Conservation (phyloP, 768 basidiomycete genomes). For the Amanita jacksonii region DNA sequence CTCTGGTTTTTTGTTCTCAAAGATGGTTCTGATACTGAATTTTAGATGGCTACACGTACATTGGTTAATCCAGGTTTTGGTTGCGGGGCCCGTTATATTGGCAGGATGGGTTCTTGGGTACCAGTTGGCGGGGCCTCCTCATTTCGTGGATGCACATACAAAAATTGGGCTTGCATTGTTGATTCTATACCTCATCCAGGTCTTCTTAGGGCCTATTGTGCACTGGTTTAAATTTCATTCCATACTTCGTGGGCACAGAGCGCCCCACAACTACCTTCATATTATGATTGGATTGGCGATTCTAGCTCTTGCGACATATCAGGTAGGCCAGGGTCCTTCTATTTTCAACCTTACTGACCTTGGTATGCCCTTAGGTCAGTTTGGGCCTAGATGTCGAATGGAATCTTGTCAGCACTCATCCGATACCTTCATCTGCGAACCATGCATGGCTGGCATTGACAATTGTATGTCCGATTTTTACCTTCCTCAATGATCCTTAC, state of each 20-base stretch:
- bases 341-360: too few relatives aligned
- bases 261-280: slow-evolving; percentile 48
- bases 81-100: slow-evolving; percentile 46
- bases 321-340: slow-evolving; percentile 31
- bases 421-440: slow-evolving; percentile 31
- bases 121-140: slow-evolving; percentile 22
- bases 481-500: too few relatives aligned
- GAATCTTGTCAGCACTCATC: slow-evolving; percentile 25
- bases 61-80: slow-evolving; percentile 36
- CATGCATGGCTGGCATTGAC: slow-evolving; percentile 38
- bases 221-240: slow-evolving; percentile 41
- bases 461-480: slow-evolving; percentile 17
- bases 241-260: slow-evolving; percentile 28
- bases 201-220: slow-evolving; percentile 37
- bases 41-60: slow-evolving; percentile 43
- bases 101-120: slow-evolving; percentile 38
- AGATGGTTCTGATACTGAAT: too few relatives aligned
- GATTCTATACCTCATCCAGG: slow-evolving; percentile 42
- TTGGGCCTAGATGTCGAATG: slow-evolving; percentile 43
- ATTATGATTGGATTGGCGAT: slow-evolving; percentile 44
- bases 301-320: slow-evolving; percentile 42
- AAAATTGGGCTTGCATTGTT: slow-evolving; percentile 43
- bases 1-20: too few relatives aligned
- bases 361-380: slow-evolving; percentile 31
- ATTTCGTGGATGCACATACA: slow-evolving; percentile 36